These are phyloP conservation scores for Arctium lappa DNA, from an alignment of 129 eudicot species.

Conservation along the genomic window DNA sequence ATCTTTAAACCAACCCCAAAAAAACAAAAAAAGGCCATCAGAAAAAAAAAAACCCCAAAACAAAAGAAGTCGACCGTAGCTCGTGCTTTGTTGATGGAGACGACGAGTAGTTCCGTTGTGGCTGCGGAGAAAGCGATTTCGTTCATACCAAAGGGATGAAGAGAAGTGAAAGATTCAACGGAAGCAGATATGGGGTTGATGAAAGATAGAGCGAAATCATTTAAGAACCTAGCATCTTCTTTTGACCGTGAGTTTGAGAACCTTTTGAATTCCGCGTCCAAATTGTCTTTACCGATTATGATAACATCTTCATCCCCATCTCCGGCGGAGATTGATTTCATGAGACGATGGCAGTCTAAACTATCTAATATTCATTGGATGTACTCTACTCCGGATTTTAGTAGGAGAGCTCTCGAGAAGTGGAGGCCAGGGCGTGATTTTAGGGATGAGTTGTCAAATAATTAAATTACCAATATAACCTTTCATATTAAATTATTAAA, in stretches of 20 bases:
- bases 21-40: too few species aligned
- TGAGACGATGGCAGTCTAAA: conserved; percentile 59
- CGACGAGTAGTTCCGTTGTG: conserved; percentile 30
- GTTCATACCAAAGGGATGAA: conserved; percentile 77
- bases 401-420: conserved; percentile 49
- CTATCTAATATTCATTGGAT: conserved; percentile 60
- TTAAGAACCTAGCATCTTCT: conserved; percentile 63
- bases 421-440: conserved; percentile 54
- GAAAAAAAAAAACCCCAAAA: too few species aligned
- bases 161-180: conserved; percentile 76
- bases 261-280: conserved; percentile 66
- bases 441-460: conserved; percentile 23
- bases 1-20: too few species aligned
- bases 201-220: conserved; percentile 67
- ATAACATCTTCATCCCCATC: conserved; percentile 43
- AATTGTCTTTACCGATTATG: conserved; percentile 57
- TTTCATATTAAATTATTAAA: too few species aligned
- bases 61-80: too few species aligned
- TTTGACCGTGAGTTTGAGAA: conserved; percentile 76
- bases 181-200: conserved; percentile 79
- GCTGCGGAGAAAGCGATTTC: conserved; percentile 85
- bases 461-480: too few species aligned
- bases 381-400: conserved; percentile 76
- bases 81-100: background rate
- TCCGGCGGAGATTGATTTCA: conserved; percentile 78